phyloP scores from a whole-genome alignment of 768 basidiomycete species.

The Hydnomerulius pinastri region DNA sequence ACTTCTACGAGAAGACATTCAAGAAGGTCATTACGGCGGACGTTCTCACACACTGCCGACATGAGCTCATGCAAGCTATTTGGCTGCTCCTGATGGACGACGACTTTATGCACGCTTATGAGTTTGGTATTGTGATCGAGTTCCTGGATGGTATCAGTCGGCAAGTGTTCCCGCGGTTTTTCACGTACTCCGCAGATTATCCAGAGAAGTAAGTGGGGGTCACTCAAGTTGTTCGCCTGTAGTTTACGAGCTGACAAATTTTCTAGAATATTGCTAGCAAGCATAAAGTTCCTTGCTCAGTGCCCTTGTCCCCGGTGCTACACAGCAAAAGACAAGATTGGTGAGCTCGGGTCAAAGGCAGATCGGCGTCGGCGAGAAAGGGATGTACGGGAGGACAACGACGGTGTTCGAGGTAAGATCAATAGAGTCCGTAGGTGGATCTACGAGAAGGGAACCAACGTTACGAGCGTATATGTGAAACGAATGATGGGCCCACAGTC shows the following conservation, averaged over 20 bases:
- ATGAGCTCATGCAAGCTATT: constrained; percentile 23
- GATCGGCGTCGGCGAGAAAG: constrained; percentile 1
- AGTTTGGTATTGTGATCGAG: constrained; percentile 17
- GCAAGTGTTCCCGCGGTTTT: constrained; percentile 16
- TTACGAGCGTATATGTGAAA: neutral
- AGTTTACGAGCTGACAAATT: constrained; percentile 6
- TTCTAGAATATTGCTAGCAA: constrained; percentile 18
- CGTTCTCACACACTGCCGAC: constrained; percentile 12
- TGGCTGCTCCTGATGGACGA: constrained; percentile 24
- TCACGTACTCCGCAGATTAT: constrained; percentile 32
- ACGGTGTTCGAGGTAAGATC: neutral
- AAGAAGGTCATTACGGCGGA: neutral
- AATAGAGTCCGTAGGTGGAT: constrained; percentile 2
- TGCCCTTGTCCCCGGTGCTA: constrained; percentile 26
- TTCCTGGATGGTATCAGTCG: constrained; percentile 19
- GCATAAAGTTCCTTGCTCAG: constrained; percentile 15
- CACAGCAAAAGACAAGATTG: constrained; percentile 7
- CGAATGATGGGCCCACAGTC: neutral
- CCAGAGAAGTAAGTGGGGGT: constrained; percentile 32
- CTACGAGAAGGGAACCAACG: constrained; percentile 1
- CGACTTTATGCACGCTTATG: constrained; percentile 25
- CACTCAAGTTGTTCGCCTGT: constrained; percentile 9
- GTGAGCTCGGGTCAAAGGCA: constrained; percentile 7
- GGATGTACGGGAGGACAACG: constrained; percentile 3
- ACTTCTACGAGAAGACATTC: constrained; percentile 6